Percentiles rank a stretch among this genome's conserved stretches.
Evolutionary conservation across 345 rosid species (phyloP).

Genomic region (Arabidopsis thaliana): DNA sequence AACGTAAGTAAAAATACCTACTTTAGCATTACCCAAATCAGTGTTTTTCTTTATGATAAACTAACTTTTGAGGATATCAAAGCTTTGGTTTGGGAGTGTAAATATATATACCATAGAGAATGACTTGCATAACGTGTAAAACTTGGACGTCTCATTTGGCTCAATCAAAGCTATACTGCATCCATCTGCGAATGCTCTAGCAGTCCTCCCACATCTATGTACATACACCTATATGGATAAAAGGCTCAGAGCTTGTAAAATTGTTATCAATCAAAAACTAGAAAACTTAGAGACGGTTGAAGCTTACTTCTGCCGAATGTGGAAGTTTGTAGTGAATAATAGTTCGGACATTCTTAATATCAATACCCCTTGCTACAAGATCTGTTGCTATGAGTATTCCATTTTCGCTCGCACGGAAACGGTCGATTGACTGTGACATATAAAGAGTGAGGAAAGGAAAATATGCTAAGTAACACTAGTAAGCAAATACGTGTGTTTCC

Average conservation of each 20-base stretch:
- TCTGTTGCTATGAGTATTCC: slow-evolving; percentile 92
- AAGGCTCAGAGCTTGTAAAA: slow-evolving; percentile 26
- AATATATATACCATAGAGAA: slow-evolving; percentile 70
- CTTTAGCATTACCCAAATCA: neutral
- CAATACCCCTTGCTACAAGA: slow-evolving; percentile 99
- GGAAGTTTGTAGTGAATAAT: slow-evolving; percentile 98
- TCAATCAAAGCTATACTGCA: slow-evolving; percentile 92
- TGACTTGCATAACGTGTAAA: slow-evolving; percentile 86
- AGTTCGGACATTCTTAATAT: slow-evolving; percentile 93
- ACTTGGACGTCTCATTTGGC: slow-evolving; percentile 77
- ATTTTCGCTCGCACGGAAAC: slow-evolving; percentile 76
- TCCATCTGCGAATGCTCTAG: slow-evolving; percentile 93
- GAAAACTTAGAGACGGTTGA: slow-evolving; percentile 25
- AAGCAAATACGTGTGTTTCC: slow-evolving; percentile 4
- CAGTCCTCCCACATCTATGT: slow-evolving; percentile 98
- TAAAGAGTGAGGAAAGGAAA: slow-evolving; percentile 27
- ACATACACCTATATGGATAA: slow-evolving; percentile 74
- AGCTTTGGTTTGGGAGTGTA: slow-evolving; percentile 13
- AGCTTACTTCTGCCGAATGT: slow-evolving; percentile 86
- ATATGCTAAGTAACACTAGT: slow-evolving; percentile 31
- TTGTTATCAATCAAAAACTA: slow-evolving; percentile 8
- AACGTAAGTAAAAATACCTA: neutral
- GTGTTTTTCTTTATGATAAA: slow-evolving; percentile 13
- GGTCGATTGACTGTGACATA: slow-evolving; percentile 77
- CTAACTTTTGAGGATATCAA: slow-evolving; percentile 13